These are phyloP conservation scores for Aspergillaceae sp. DNA, from an alignment of 2,329 filamentous ascomycete genomes.

Conservation along the genomic window DNA sequence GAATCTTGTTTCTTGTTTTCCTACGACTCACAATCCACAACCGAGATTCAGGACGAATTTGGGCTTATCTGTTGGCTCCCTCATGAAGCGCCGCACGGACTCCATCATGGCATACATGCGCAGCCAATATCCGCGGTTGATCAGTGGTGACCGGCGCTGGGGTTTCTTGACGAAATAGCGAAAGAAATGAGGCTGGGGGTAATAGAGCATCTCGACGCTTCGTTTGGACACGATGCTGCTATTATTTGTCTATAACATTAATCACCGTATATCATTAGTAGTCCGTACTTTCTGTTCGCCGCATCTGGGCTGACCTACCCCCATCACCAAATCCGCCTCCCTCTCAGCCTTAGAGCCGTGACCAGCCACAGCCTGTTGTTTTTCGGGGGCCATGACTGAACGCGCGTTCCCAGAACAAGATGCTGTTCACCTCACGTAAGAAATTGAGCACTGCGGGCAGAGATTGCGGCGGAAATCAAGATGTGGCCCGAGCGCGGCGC, in stretches of 20 bases:
- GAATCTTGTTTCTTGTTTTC: background rate
- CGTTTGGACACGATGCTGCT: conserved; percentile 88
- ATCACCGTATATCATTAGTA: background rate
- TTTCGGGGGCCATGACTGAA: conserved; percentile 8
- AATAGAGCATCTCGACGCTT: conserved; percentile 84
- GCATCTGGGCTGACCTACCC: conserved; percentile 29
- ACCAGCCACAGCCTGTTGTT: conserved; percentile 13
- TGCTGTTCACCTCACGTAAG: background rate
- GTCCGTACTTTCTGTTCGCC: background rate
- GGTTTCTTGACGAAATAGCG: conserved; percentile 80
- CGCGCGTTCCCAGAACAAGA: background rate
- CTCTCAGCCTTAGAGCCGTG: conserved; percentile 24
- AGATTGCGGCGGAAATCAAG: conserved; percentile 17
- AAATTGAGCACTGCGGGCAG: background rate
- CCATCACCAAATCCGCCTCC: conserved; percentile 48
- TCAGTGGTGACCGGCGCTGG: conserved; percentile 72
- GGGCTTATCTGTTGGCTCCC: conserved; percentile 43
- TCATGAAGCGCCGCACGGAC: conserved; percentile 65
- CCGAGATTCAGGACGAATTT: conserved; percentile 79
- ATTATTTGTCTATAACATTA: conserved; percentile 62
- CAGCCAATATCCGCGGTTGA: conserved; percentile 84
- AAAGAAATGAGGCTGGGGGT: conserved; percentile 74
- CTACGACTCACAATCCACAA: conserved; percentile 70
- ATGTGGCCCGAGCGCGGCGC: conserved; percentile 30
- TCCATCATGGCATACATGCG: conserved; percentile 75